Conservation (phyloP, 768 basidiomycete species). For the Tricholoma sp. region DNA sequence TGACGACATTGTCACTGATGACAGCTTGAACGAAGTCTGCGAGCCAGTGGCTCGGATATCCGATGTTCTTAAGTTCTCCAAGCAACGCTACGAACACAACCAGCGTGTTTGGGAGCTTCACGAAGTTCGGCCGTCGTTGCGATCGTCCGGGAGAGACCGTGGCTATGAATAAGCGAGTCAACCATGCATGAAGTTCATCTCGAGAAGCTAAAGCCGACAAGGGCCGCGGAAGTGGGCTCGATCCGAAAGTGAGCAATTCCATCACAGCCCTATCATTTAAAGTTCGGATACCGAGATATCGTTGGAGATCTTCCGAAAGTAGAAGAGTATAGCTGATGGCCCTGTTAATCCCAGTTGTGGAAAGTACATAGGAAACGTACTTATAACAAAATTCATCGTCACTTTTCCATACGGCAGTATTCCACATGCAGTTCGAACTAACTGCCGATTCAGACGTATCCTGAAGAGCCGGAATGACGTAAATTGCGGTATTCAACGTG, state of each 20-base stretch:
- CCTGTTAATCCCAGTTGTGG: neutral
- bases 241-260: slow-evolving; percentile 14
- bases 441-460: slow-evolving; percentile 17
- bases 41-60: slow-evolving; percentile 34
- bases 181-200: slow-evolving; percentile 27
- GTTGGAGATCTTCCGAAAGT: slow-evolving; percentile 21
- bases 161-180: slow-evolving; percentile 28
- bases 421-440: slow-evolving; percentile 25
- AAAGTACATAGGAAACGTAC: slow-evolving; percentile 9
- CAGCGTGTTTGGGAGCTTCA: slow-evolving; percentile 30
- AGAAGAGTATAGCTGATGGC: slow-evolving; percentile 21
- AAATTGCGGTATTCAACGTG: slow-evolving; percentile 21
- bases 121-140: slow-evolving; percentile 15
- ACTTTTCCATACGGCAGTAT: slow-evolving; percentile 21
- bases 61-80: slow-evolving; percentile 26
- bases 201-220: slow-evolving; percentile 15
- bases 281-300: slow-evolving; percentile 23
- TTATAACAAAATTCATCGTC: slow-evolving; percentile 26
- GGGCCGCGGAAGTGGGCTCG: slow-evolving; percentile 15
- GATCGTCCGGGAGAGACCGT: slow-evolving; percentile 22
- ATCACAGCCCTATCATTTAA: slow-evolving; percentile 17
- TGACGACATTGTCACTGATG: slow-evolving; percentile 20
- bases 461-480: slow-evolving; percentile 23
- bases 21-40: slow-evolving; percentile 25
- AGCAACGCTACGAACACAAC: slow-evolving; percentile 28